A percentile compares a stretch with the other conserved stretches of the same genome.
Evolutionary conservation across 176 grass and related monocot genomes (phyloP).

Genomic region (Chloris gayana): DNA sequence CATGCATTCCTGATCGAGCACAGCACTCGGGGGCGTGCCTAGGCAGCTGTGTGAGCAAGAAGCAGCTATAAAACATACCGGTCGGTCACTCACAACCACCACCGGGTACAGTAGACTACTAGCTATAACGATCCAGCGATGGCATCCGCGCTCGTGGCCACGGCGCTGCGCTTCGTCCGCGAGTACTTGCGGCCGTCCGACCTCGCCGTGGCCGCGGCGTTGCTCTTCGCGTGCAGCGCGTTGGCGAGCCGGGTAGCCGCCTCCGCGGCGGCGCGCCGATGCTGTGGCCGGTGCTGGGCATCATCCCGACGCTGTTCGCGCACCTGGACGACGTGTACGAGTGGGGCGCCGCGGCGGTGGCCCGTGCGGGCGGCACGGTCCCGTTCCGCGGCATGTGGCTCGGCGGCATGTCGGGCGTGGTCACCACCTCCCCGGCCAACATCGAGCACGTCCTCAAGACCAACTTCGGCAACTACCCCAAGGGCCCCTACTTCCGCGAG

Average conservation of each 20-base stretch:
- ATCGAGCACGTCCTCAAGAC: slow-evolving; percentile 76
- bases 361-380: slow-evolving; percentile 64
- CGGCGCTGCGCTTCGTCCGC: neutral
- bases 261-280: slow-evolving; percentile 40
- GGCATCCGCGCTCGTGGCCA: neutral
- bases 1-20: too few species aligned
- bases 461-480: slow-evolving; percentile 85
- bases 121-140: neutral
- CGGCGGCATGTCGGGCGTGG: slow-evolving; percentile 49
- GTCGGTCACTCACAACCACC: too few species aligned
- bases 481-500: slow-evolving; percentile 83
- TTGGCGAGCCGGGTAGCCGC: slow-evolving; percentile 21
- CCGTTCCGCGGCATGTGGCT: slow-evolving; percentile 76
- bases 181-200: slow-evolving; percentile 44
- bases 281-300: slow-evolving; percentile 84
- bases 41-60: too few species aligned
- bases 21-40: too few species aligned
- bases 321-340: slow-evolving; percentile 57
- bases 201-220: slow-evolving; percentile 35
- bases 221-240: slow-evolving; percentile 58
- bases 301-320: slow-evolving; percentile 57
- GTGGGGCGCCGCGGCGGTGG: slow-evolving; percentile 47
- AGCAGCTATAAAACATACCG: too few species aligned
- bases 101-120: too few species aligned
- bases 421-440: slow-evolving; percentile 65